These are phyloP conservation scores for Leptomonas pyrrhocoris DNA, from an alignment of 208 protist species.

Conservation along the genomic window DNA sequence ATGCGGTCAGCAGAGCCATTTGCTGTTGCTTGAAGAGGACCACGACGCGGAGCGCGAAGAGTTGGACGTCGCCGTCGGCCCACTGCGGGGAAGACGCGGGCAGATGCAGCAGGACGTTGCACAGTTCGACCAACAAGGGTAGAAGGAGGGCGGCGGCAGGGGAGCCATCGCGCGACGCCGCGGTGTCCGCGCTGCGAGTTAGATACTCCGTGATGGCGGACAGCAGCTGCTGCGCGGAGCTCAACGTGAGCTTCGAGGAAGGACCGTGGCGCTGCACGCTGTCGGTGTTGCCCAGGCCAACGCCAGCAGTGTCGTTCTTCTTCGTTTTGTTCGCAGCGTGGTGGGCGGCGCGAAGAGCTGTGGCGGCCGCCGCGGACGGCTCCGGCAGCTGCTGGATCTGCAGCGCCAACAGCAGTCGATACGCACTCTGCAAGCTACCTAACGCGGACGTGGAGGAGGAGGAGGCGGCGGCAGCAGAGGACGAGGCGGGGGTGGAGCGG, in stretches of 20 bases:
- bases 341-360: background rate
- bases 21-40: slow-evolving; percentile 45
- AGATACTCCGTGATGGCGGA: slow-evolving; percentile 16
- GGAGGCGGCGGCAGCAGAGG: background rate
- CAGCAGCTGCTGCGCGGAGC: slow-evolving; percentile 31
- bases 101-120: slow-evolving; percentile 34
- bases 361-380: background rate
- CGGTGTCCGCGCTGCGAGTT: slow-evolving; percentile 9
- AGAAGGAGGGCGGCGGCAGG: slow-evolving; percentile 47
- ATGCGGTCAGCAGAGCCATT: slow-evolving; percentile 12
- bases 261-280: background rate
- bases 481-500: background rate
- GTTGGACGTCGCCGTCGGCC: slow-evolving; percentile 65
- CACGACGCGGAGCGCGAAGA: slow-evolving; percentile 63
- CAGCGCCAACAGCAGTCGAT: slow-evolving; percentile 59
- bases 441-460: slow-evolving; percentile 8
- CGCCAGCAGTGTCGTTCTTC: background rate
- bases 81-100: slow-evolving; percentile 35
- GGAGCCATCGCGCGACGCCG: slow-evolving; percentile 25
- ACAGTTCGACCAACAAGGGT: slow-evolving; percentile 67
- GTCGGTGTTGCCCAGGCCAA: background rate
- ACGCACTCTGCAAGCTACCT: slow-evolving; percentile 42
- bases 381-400: slow-evolving; percentile 28
- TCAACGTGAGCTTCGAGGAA: slow-evolving; percentile 18
- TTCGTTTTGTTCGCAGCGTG: background rate